Evolutionary conservation across 164 flowering plant species (phyloP).

Genomic region (Chimonanthus praecox): DNA sequence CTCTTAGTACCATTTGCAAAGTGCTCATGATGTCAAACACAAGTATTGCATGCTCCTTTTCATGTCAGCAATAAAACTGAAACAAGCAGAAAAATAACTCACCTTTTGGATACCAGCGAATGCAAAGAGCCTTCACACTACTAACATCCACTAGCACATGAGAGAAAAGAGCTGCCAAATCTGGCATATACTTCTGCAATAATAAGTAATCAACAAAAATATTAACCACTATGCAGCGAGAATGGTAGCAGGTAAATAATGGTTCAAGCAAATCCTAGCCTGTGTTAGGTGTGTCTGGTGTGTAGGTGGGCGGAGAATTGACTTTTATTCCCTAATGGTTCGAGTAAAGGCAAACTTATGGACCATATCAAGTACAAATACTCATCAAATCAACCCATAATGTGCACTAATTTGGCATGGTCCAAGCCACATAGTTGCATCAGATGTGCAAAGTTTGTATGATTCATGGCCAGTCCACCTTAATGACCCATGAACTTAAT

Average conservation of each 20-base stretch:
- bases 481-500: too few relatives aligned
- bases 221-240: background rate
- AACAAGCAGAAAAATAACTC: background rate
- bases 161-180: slow-evolving; percentile 71
- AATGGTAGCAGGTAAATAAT: background rate
- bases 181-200: slow-evolving; percentile 85
- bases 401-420: background rate
- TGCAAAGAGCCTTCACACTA: slow-evolving; percentile 76
- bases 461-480: too few relatives aligned
- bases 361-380: background rate
- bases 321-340: background rate
- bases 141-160: slow-evolving; percentile 92
- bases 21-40: too few relatives aligned
- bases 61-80: too few relatives aligned
- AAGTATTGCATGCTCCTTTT: too few relatives aligned
- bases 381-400: background rate
- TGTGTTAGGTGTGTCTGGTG: background rate
- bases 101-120: slow-evolving; percentile 96
- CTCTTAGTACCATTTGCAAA: too few relatives aligned
- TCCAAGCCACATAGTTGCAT: background rate
- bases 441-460: background rate
- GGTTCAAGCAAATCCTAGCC: background rate
- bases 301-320: background rate
- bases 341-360: background rate
- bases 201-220: slow-evolving; percentile 1